phyloP scores from a whole-genome alignment of 495 filamentous ascomycete species.

The Penicillium tannophilum region DNA sequence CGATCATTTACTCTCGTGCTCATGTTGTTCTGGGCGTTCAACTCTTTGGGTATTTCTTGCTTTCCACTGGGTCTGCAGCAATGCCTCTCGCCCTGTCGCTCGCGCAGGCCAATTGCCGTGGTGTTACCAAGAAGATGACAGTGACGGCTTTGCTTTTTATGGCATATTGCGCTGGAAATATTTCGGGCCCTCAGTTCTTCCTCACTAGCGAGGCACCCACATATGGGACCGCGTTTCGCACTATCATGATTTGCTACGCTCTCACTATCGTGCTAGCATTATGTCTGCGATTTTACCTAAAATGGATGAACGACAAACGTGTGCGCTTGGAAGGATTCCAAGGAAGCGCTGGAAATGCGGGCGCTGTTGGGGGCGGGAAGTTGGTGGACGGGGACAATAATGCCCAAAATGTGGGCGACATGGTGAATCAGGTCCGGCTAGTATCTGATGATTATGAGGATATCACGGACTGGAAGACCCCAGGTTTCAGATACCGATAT shows the following conservation, averaged over 20 bases:
- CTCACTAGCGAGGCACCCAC: slow-evolving; percentile 34
- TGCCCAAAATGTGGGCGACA: slow-evolving; percentile 25
- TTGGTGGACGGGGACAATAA: slow-evolving; percentile 25
- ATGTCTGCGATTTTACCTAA: slow-evolving; percentile 44
- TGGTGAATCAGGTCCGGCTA: slow-evolving; percentile 33
- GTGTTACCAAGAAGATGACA: slow-evolving; percentile 66
- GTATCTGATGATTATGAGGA: slow-evolving; percentile 50
- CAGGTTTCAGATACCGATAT: slow-evolving; percentile 53
- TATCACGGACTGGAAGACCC: slow-evolving; percentile 54
- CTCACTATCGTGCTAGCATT: slow-evolving; percentile 42
- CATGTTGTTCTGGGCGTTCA: slow-evolving; percentile 52
- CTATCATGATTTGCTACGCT: slow-evolving; percentile 56
- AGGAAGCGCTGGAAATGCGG: slow-evolving; percentile 42
- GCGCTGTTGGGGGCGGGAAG: slow-evolving; percentile 42
- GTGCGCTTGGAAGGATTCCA: slow-evolving; percentile 43
- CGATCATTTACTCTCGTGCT: slow-evolving; percentile 58
- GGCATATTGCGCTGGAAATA: slow-evolving; percentile 45
- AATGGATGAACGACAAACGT: slow-evolving; percentile 40
- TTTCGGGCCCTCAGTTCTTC: slow-evolving; percentile 45
- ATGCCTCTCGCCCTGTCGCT: slow-evolving; percentile 60
- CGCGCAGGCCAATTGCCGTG: slow-evolving; percentile 61
- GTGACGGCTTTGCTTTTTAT: slow-evolving; percentile 47
- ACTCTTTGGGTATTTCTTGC: slow-evolving; percentile 60
- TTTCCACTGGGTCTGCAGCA: slow-evolving; percentile 53
- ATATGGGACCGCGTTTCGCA: slow-evolving; percentile 50